Percentiles rank a stretch among this genome's conserved stretches.
phyloP scores from a whole-genome alignment of 2,329 filamentous ascomycete genomes.

The Aspergillus ruber region DNA sequence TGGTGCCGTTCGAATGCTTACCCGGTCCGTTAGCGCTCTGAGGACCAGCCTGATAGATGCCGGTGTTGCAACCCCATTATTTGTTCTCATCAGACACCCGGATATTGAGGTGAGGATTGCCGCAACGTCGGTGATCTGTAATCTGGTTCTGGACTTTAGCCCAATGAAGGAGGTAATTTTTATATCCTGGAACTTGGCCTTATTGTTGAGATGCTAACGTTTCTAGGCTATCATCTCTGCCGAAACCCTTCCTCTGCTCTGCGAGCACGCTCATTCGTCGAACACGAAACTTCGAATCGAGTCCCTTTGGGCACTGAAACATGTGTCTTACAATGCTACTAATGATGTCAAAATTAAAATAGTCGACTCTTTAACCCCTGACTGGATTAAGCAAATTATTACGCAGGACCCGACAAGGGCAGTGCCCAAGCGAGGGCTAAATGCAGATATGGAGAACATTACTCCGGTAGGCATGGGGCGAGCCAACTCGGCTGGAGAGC shows the following conservation, averaged over 20 bases:
- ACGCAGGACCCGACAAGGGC: conserved; percentile 46
- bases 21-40: conserved; percentile 75
- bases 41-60: conserved; percentile 84
- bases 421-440: conserved; percentile 21
- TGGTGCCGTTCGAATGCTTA: conserved; percentile 71
- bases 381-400: conserved; percentile 76
- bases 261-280: conserved; percentile 73
- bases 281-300: conserved; percentile 75
- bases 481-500: conserved; percentile 54
- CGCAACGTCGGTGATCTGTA: conserved; percentile 76
- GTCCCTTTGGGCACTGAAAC: conserved; percentile 89
- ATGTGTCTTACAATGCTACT: conserved; percentile 68
- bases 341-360: conserved; percentile 70
- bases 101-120: conserved; percentile 77
- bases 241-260: conserved; percentile 70
- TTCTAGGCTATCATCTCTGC: conserved; percentile 62
- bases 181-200: no score
- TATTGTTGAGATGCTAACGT: neutral
- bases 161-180: conserved; percentile 75
- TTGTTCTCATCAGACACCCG: conserved; percentile 65
- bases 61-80: conserved; percentile 69
- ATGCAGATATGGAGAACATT: conserved; percentile 25
- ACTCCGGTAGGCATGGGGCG: conserved; percentile 47
- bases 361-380: conserved; percentile 67
- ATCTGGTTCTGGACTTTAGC: conserved; percentile 80